These are phyloP conservation scores for Alternaria atra DNA, from an alignment of 2,329 filamentous ascomycete species.

Conservation along the genomic window DNA sequence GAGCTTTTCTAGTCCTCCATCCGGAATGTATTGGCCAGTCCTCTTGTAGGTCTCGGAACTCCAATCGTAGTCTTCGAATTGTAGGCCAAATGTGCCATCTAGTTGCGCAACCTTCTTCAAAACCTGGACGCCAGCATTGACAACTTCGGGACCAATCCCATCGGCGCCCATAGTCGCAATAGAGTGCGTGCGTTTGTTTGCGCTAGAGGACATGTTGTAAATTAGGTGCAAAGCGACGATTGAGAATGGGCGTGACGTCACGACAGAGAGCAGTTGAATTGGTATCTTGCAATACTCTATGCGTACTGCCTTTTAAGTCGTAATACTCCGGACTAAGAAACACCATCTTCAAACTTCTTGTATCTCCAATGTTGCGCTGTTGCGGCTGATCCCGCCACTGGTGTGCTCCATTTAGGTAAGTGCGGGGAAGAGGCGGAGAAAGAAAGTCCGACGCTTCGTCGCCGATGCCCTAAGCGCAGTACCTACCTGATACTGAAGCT, in stretches of 20 bases:
- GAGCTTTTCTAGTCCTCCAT: conserved; percentile 66
- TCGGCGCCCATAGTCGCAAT: conserved; percentile 68
- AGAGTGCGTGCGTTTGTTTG: conserved; percentile 34
- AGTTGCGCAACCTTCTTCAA: conserved; percentile 63
- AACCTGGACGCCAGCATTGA: conserved; percentile 69
- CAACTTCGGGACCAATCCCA: conserved; percentile 74
- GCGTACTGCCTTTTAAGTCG: not conserved
- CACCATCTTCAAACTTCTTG: not conserved
- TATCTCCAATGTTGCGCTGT: not conserved
- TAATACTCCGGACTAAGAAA: not conserved
- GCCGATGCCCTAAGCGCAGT: not conserved
- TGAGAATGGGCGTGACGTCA: not conserved
- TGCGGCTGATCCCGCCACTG: conserved; percentile 5
- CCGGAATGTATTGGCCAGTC: conserved; percentile 71
- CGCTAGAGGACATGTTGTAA: conserved; percentile 30
- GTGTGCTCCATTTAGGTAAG: conserved; percentile 4
- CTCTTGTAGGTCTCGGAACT: conserved; percentile 72
- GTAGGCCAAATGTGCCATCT: conserved; percentile 66
- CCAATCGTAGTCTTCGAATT: conserved; percentile 73
- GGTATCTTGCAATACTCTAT: not conserved
- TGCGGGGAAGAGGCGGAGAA: conserved; percentile 27
- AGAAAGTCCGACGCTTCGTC: conserved; percentile 36
- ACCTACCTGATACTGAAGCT: not conserved
- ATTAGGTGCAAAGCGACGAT: not conserved
- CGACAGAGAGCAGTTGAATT: not conserved